Percentiles rank a stretch among this genome's conserved stretches.
These are phyloP conservation scores for Arctostaphylos glauca DNA, from an alignment of 148 eudicot species.

Conservation along the genomic window DNA sequence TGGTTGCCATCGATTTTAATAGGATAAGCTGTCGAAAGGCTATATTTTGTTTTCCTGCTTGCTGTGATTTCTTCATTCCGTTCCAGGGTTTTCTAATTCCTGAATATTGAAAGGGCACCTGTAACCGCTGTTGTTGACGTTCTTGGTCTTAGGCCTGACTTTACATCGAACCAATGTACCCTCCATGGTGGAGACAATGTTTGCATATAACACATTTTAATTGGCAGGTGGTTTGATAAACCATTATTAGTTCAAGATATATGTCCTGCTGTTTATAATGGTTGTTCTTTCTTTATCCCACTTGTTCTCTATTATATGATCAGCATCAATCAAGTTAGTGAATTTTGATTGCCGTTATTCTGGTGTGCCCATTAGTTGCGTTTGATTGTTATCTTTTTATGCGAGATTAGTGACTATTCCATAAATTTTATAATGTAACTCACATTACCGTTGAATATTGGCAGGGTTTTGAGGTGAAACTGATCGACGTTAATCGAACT, in stretches of 20 bases:
- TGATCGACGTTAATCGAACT: constrained; percentile 73
- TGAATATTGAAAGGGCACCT: neutral
- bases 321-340: neutral
- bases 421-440: neutral
- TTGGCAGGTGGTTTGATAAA: neutral
- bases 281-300: neutral
- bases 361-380: neutral
- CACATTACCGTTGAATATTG: constrained; percentile 14
- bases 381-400: neutral
- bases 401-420: neutral
- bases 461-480: constrained; percentile 88
- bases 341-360: neutral
- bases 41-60: neutral
- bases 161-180: neutral
- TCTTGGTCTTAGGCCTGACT: neutral
- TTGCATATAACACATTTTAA: neutral
- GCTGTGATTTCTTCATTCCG: neutral
- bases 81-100: neutral
- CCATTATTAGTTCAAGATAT: neutral
- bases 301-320: neutral
- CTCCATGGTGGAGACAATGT: neutral
- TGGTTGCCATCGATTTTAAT: neutral
- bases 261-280: neutral
- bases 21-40: neutral
- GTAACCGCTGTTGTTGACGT: neutral